Evolutionary conservation across 2,329 filamentous ascomycete genomes (phyloP), one percentile per base, ranked within the genome.

Genomic region (Diaporthe caulivora): DNA sequence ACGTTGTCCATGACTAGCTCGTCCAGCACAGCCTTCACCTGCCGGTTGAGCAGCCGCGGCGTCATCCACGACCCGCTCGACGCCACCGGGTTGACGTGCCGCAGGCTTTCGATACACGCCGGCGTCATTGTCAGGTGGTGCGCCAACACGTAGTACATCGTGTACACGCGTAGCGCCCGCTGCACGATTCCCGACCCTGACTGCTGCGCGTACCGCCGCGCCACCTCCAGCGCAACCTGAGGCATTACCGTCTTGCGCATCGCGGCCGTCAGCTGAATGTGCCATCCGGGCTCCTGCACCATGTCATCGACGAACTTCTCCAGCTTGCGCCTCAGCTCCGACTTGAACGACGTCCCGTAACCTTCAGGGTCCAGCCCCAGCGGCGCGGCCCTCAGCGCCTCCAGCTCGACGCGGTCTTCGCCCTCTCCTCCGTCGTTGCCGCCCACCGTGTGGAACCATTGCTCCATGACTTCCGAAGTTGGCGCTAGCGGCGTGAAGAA

Each of bases 21-120:
- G 81, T 91, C 88, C 18, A 90, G 78, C n/a, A 89, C 81, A 7
- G 86, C 83, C 80, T 91, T 91, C 78, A 91, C 78, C 80, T 91
- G 89, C 42, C 88, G 85, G 76, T 87, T 88, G 53, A 91, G 85
- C 64, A 91, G 83, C 15, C 88, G 85, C 44, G 88, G 81, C 42
- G 89, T 91, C 69, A 88, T 81, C 79, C 82, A 86, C 3, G 81
- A 80, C 10, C 81, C 81, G 76, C 86, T 83, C 72, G 85, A 83
- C 13, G 85, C 84, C 37, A 88, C 82, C 68, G 87, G 80, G 6
- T 83, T 84, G 2, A 83, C 85, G 21, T 82, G 76, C 49, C 81
- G 80, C 29, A 90, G 82, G 7, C 80, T 79, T 74, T 80, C 77
- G 49, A 89, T 80, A 37, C 85, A 86, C 54, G 81, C 78, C 9